Percentiles rank a stretch among this genome's conserved stretches.
These are phyloP conservation scores for Porpolomopsis calyptriformis DNA, from an alignment of 768 basidiomycete genomes.

Conservation along the genomic window DNA sequence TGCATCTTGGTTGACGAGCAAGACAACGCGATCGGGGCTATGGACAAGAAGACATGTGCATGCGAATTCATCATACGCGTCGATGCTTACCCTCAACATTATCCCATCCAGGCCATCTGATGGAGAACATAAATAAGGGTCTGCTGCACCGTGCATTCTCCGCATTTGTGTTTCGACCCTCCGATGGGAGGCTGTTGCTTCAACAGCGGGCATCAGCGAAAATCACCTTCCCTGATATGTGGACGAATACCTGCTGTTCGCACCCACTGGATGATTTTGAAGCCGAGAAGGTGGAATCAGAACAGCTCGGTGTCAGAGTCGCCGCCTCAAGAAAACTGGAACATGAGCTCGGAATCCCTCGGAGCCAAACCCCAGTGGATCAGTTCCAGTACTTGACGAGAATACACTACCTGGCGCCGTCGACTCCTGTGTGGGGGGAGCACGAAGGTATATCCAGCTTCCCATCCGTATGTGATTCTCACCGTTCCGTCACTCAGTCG, in stretches of 20 bases:
- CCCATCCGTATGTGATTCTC: background rate
- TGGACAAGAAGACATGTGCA: constrained; percentile 95
- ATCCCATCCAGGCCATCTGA: constrained; percentile 70
- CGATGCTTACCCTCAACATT: background rate
- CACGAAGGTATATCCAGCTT: constrained; percentile 66
- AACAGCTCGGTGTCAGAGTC: constrained; percentile 72
- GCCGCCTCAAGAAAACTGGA: constrained; percentile 95
- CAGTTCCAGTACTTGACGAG: constrained; percentile 90
- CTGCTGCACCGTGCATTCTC: constrained; percentile 97
- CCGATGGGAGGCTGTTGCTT: constrained; percentile 84
- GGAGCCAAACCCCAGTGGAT: constrained; percentile 63
- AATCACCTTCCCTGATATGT: constrained; percentile 99
- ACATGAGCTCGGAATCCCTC: constrained; percentile 92
- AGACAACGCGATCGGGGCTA: constrained; percentile 73
- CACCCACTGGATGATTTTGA: constrained; percentile 92
- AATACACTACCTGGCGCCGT: constrained; percentile 96
- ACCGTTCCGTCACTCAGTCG: constrained; percentile 47
- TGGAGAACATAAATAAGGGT: constrained; percentile 92
- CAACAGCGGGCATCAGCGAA: constrained; percentile 97
- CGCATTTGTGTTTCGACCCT: constrained; percentile 90
- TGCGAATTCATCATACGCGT: constrained; percentile 11
- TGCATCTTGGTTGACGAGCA: constrained; percentile 89
- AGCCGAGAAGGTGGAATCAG: constrained; percentile 63
- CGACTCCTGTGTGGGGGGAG: constrained; percentile 90
- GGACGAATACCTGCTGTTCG: constrained; percentile 99